These are phyloP conservation scores for Rhodomyrtus tomentosa DNA, from an alignment of 345 rosid species.

Conservation along the genomic window DNA sequence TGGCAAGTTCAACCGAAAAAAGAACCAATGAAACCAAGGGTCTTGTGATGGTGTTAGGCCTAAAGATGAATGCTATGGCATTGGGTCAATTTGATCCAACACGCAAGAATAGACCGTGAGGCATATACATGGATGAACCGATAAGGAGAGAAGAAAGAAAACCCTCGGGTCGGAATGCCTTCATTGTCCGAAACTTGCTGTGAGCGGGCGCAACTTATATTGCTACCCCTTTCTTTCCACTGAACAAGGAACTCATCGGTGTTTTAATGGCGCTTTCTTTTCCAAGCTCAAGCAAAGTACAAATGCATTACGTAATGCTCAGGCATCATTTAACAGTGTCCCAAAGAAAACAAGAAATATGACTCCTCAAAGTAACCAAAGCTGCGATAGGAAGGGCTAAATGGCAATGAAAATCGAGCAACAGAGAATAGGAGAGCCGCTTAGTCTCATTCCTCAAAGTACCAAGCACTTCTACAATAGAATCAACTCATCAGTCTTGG, in stretches of 20 bases:
- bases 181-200: background rate
- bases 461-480: background rate
- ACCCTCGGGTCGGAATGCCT: background rate
- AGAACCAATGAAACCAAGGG: no score
- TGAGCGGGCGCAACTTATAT: background rate
- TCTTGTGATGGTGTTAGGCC: no score
- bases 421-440: background rate
- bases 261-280: background rate
- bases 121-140: no score
- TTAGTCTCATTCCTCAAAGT: background rate
- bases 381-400: background rate
- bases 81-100: no score
- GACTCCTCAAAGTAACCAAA: background rate
- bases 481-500: background rate
- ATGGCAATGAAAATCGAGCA: background rate
- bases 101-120: no score
- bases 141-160: background rate
- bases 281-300: background rate
- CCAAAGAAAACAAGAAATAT: background rate
- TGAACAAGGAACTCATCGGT: background rate
- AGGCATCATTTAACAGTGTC: background rate
- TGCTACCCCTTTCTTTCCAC: background rate
- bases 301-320: background rate
- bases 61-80: no score
- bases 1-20: background rate